Percentiles rank a stretch among this genome's conserved stretches.
phyloP scores from a whole-genome alignment of 2,329 filamentous ascomycete species.

The Westerdykella ornata region DNA sequence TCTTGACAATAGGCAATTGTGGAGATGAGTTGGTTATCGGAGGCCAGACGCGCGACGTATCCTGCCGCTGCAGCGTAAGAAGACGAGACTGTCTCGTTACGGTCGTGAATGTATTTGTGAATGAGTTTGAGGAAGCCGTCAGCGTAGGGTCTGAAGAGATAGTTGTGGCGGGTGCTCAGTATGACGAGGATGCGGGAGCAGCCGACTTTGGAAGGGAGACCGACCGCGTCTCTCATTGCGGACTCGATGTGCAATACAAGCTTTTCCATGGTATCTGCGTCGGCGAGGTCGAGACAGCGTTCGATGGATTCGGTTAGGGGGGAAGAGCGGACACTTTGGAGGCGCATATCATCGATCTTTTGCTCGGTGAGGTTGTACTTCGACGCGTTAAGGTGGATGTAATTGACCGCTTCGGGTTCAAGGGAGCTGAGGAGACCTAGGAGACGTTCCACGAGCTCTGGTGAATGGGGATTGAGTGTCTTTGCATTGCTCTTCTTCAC shows the following conservation, averaged over 20 bases:
- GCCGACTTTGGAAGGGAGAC: constrained; percentile 89
- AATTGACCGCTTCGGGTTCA: constrained; percentile 85
- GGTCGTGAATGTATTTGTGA: constrained; percentile 76
- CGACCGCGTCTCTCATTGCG: constrained; percentile 78
- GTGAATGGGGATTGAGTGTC: constrained; percentile 70
- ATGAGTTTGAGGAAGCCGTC: constrained; percentile 69
- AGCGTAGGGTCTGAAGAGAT: constrained; percentile 68
- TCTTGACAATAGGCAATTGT: constrained; percentile 53
- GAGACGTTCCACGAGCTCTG: constrained; percentile 72
- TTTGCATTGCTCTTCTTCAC: constrained; percentile 79
- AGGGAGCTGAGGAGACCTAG: constrained; percentile 78
- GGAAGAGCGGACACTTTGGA: constrained; percentile 73
- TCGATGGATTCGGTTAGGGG: constrained; percentile 92
- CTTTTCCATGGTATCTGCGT: constrained; percentile 67
- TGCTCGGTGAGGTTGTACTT: constrained; percentile 80
- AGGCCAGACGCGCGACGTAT: constrained; percentile 67
- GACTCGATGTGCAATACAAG: constrained; percentile 66
- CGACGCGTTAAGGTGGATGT: constrained; percentile 80
- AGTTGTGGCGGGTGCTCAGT: constrained; percentile 70
- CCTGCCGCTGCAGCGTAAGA: constrained; percentile 82
- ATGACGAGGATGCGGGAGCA: constrained; percentile 80
- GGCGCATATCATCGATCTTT: constrained; percentile 80
- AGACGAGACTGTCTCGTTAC: constrained; percentile 87
- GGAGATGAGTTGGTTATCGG: constrained; percentile 51
- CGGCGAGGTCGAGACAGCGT: constrained; percentile 75